phyloP scores from a whole-genome alignment of 306 rosid species.

The Trifolium dubium region DNA sequence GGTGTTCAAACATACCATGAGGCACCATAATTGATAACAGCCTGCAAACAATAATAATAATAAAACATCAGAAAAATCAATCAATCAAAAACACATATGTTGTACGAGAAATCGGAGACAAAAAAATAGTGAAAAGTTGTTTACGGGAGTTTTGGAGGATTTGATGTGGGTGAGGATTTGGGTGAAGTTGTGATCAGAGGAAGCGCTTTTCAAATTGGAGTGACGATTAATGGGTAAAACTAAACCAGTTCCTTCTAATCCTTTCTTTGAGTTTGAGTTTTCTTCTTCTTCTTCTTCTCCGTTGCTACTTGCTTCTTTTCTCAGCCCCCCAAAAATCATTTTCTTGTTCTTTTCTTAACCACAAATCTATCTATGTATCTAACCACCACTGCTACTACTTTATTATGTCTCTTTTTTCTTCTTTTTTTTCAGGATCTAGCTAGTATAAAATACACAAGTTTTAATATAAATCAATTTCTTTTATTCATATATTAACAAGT shows the following conservation, averaged over 20 bases:
- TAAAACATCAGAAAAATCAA: slow-evolving; percentile 5
- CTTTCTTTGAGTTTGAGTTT: slow-evolving; percentile 47
- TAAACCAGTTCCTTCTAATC: slow-evolving; percentile 54
- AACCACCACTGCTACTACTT: too few species aligned
- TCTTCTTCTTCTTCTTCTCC: slow-evolving; percentile 17
- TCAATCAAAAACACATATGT: neutral
- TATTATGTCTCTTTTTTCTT: too few species aligned
- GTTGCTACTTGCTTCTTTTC: slow-evolving; percentile 8
- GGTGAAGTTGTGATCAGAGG: slow-evolving; percentile 58
- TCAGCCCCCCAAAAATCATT: neutral
- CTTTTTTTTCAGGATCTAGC: too few species aligned
- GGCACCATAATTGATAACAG: slow-evolving; percentile 91
- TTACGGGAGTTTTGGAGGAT: slow-evolving; percentile 81
- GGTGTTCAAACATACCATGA: slow-evolving; percentile 66
- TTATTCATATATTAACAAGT: too few species aligned
- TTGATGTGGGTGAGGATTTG: slow-evolving; percentile 66
- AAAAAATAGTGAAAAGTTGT: neutral
- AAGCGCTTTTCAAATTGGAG: slow-evolving; percentile 67
- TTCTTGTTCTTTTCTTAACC: neutral
- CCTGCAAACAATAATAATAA: slow-evolving; percentile 55
- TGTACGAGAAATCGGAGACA: neutral
- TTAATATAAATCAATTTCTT: too few species aligned
- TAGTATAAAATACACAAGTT: too few species aligned
- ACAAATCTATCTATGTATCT: neutral
- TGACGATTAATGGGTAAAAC: slow-evolving; percentile 54